Evolutionary conservation across 1,284 basidiomycete genomes (phyloP).

Genomic region (Ceratobasidium sp.): DNA sequence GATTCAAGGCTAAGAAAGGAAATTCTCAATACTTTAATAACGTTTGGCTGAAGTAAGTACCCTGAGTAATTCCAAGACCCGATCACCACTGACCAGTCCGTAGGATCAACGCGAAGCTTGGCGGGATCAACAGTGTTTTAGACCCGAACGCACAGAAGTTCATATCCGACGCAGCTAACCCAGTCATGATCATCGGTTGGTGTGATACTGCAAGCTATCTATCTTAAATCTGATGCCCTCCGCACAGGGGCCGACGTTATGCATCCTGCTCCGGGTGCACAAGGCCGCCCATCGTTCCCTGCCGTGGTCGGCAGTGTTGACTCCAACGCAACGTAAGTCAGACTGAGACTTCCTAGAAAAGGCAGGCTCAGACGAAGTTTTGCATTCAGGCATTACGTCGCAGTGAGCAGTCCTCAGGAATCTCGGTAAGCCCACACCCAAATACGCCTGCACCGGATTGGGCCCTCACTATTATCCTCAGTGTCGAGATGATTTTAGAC

Average conservation of each 20-base stretch:
- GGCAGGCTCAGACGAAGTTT: background rate
- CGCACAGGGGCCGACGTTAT: slow-evolving; percentile 78
- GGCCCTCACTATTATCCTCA: too few species aligned
- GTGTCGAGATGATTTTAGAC: slow-evolving; percentile 74
- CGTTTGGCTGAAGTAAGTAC: slow-evolving; percentile 76
- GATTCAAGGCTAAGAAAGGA: slow-evolving; percentile 70
- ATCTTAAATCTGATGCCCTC: slow-evolving; percentile 26
- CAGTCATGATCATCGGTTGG: slow-evolving; percentile 82
- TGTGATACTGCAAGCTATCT: too few species aligned
- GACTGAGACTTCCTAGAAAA: background rate
- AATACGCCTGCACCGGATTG: background rate
- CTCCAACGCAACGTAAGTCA: slow-evolving; percentile 61
- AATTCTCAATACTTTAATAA: slow-evolving; percentile 82
- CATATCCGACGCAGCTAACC: slow-evolving; percentile 75
- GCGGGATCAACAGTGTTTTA: slow-evolving; percentile 81
- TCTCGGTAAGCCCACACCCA: slow-evolving; percentile 64
- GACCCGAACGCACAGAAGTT: slow-evolving; percentile 67
- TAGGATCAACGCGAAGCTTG: slow-evolving; percentile 85
- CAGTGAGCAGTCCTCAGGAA: slow-evolving; percentile 72
- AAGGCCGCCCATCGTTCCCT: slow-evolving; percentile 80
- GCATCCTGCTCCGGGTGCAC: slow-evolving; percentile 79
- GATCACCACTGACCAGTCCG: background rate
- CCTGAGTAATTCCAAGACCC: background rate
- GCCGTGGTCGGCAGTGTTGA: slow-evolving; percentile 81
- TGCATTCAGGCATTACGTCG: too few species aligned